Evolutionary conservation across 2,329 filamentous ascomycete species (phyloP).

Genomic region (Paracamarosporium sp.): DNA sequence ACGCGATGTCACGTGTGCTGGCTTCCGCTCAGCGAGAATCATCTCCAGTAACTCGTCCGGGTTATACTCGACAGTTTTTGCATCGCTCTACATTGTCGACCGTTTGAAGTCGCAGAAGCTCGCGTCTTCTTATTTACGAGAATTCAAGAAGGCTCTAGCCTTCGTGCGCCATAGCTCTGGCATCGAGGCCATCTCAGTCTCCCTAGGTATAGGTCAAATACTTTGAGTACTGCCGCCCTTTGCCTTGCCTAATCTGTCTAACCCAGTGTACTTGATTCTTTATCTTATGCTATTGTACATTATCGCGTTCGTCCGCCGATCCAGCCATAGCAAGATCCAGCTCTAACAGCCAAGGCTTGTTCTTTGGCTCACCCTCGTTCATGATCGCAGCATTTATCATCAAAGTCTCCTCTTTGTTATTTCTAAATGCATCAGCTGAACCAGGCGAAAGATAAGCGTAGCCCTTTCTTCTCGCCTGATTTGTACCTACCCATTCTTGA

Average conservation of each 20-base stretch:
- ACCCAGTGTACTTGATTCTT: too few species aligned
- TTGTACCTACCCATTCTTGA: conserved; percentile 30
- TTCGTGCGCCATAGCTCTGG: conserved; percentile 7
- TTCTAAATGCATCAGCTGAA: conserved; percentile 26
- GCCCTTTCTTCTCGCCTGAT: conserved; percentile 27
- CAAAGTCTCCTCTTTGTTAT: conserved; percentile 55
- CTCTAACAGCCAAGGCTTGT: conserved; percentile 63
- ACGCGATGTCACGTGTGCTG: neutral
- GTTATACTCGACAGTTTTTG: neutral
- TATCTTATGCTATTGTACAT: neutral
- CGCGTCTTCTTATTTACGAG: neutral
- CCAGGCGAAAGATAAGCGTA: conserved; percentile 33
- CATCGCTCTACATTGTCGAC: neutral
- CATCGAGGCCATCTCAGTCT: conserved; percentile 5
- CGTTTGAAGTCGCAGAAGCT: conserved; percentile 1
- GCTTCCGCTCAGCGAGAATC: neutral
- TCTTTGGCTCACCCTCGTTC: conserved; percentile 52
- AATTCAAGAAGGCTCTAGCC: conserved; percentile 4
- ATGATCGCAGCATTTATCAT: conserved; percentile 65
- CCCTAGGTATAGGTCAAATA: too few species aligned
- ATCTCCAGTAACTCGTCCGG: neutral
- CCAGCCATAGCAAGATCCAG: conserved; percentile 44
- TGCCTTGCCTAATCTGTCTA: too few species aligned
- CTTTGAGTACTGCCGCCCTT: too few species aligned
- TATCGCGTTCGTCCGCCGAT: neutral